Evolutionary conservation across 768 basidiomycete species (phyloP).

Genomic region (Trametes cingulata): DNA sequence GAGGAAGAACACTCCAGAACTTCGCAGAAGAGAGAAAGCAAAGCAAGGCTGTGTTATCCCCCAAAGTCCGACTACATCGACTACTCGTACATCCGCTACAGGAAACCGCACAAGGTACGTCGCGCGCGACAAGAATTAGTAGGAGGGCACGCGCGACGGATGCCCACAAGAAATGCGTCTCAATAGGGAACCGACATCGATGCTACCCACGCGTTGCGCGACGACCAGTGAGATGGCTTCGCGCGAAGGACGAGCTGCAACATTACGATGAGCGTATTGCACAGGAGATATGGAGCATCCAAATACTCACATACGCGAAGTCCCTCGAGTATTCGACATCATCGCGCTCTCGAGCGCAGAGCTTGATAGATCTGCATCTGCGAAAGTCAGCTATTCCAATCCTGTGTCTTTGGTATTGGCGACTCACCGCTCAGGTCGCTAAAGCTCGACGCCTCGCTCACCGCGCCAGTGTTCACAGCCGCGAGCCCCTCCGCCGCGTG

Average conservation of each 20-base stretch:
- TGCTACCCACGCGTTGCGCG: slow-evolving; percentile 13
- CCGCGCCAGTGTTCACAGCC: slow-evolving; percentile 62
- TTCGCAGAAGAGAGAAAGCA: too few relatives aligned
- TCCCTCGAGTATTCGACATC: slow-evolving; percentile 69
- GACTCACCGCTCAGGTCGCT: slow-evolving; percentile 81
- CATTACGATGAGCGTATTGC: background rate
- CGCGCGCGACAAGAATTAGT: background rate
- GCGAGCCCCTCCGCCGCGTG: slow-evolving; percentile 26
- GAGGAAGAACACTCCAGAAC: too few relatives aligned
- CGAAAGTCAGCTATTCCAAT: background rate
- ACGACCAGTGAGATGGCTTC: slow-evolving; percentile 20
- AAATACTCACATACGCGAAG: slow-evolving; percentile 67
- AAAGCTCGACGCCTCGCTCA: slow-evolving; percentile 79
- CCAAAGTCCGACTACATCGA: too few relatives aligned
- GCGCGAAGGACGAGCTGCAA: slow-evolving; percentile 28
- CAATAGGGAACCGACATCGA: too few relatives aligned
- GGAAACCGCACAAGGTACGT: too few relatives aligned
- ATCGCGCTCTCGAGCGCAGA: slow-evolving; percentile 82
- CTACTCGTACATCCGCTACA: too few relatives aligned
- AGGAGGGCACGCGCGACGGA: too few relatives aligned
- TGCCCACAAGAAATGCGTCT: too few relatives aligned
- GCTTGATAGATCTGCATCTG: slow-evolving; percentile 74
- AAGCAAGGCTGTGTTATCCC: too few relatives aligned
- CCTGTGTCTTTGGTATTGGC: background rate
- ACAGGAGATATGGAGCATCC: background rate